These are phyloP conservation scores for Albatrellus sp. DNA, from an alignment of 1,284 basidiomycete genomes.

Conservation along the genomic window DNA sequence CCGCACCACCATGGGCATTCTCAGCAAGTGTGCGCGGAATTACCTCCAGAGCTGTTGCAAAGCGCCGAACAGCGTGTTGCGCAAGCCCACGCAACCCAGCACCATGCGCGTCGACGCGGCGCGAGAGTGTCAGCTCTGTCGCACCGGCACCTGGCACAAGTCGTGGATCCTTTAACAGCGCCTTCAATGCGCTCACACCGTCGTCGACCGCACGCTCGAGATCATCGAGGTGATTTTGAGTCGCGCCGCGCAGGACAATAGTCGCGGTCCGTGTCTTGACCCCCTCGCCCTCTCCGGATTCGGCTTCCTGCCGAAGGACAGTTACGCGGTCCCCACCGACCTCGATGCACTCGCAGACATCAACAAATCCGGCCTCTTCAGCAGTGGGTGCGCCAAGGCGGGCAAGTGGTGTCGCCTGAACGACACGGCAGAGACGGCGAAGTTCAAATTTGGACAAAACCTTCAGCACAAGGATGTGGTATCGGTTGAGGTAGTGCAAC, in stretches of 20 bases:
- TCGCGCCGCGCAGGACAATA: slow-evolving; percentile 94
- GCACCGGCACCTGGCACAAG: slow-evolving; percentile 94
- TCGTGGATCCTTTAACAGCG: slow-evolving; percentile 81
- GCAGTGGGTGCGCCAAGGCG: slow-evolving; percentile 91
- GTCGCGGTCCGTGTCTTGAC: slow-evolving; percentile 80
- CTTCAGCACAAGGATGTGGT: slow-evolving; percentile 91
- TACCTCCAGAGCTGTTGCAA: slow-evolving; percentile 85
- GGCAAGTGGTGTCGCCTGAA: slow-evolving; percentile 92
- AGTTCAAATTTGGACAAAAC: slow-evolving; percentile 98
- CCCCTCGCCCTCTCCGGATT: slow-evolving; percentile 35
- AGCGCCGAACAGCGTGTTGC: slow-evolving; percentile 91
- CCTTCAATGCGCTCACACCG: slow-evolving; percentile 94
- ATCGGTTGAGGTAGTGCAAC: slow-evolving; percentile 92
- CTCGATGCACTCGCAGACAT: slow-evolving; percentile 91
- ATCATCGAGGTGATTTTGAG: slow-evolving; percentile 90
- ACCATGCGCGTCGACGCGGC: slow-evolving; percentile 77
- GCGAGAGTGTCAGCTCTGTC: slow-evolving; percentile 84
- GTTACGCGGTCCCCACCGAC: slow-evolving; percentile 98
- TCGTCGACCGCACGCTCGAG: slow-evolving; percentile 93
- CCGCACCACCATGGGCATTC: slow-evolving; percentile 84
- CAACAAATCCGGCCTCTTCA: slow-evolving; percentile 92
- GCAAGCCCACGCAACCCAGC: slow-evolving; percentile 82
- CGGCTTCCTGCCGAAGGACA: slow-evolving; percentile 79
- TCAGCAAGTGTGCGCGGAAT: slow-evolving; percentile 90
- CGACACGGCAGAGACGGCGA: slow-evolving; percentile 85